Evolutionary conservation across 495 filamentous ascomycete genomes (phyloP).

Genomic region (Penicillium cinerascens): DNA sequence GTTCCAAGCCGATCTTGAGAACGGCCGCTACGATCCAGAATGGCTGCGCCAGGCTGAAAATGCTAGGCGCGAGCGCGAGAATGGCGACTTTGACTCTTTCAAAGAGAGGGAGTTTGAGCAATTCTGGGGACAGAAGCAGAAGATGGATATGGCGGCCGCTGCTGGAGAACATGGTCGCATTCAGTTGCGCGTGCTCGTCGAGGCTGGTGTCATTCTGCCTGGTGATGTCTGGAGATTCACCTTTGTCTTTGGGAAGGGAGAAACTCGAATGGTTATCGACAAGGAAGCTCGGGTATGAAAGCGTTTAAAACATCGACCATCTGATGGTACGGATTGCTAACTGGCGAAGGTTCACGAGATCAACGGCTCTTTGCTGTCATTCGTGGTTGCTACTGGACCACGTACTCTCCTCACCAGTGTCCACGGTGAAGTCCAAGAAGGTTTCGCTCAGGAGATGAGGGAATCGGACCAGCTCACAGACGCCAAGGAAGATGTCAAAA

Average conservation of each 20-base stretch:
- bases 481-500: background rate
- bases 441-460: background rate
- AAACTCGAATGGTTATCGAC: slow-evolving; percentile 36
- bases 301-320: background rate
- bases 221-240: slow-evolving; percentile 52
- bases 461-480: background rate
- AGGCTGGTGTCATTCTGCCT: slow-evolving; percentile 42
- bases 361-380: slow-evolving; percentile 31
- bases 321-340: slow-evolving; percentile 3
- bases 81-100: slow-evolving; percentile 67
- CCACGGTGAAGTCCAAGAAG: background rate
- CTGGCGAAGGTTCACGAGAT: slow-evolving; percentile 35
- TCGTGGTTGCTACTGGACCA: slow-evolving; percentile 45
- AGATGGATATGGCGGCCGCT: slow-evolving; percentile 26
- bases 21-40: slow-evolving; percentile 59
- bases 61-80: slow-evolving; percentile 58
- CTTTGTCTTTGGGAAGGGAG: slow-evolving; percentile 29
- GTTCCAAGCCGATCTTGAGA: slow-evolving; percentile 57
- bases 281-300: slow-evolving; percentile 48
- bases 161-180: slow-evolving; percentile 50
- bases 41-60: slow-evolving; percentile 64
- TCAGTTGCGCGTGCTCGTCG: slow-evolving; percentile 44
- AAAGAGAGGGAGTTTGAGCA: slow-evolving; percentile 63
- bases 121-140: slow-evolving; percentile 68
- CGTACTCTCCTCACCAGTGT: slow-evolving; percentile 31